Conservation (phyloP, 2,329 filamentous ascomycete species). For the Paecilomyces niveus region DNA sequence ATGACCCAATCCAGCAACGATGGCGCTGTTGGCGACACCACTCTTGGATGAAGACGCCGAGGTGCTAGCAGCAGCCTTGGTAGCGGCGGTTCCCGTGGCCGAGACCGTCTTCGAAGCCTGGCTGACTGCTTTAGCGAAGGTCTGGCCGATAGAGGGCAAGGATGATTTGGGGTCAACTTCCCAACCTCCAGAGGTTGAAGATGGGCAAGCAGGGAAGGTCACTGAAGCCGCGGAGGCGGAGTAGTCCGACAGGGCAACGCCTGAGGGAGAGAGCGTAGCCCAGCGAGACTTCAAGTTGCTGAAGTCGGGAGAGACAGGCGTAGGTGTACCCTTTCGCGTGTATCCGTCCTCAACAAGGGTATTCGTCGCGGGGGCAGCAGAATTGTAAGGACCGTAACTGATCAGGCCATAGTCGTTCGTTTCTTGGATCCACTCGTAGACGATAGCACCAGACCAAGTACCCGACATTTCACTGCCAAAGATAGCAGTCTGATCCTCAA, state of each 20-base stretch:
- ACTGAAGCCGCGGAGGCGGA: constrained; percentile 53
- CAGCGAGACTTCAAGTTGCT: constrained; percentile 68
- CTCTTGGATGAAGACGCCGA: background rate
- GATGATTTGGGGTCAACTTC: constrained; percentile 61
- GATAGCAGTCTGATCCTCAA: constrained; percentile 64
- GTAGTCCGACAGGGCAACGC: constrained; percentile 61
- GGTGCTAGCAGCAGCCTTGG: constrained; percentile 7
- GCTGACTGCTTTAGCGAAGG: constrained; percentile 6
- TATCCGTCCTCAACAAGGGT: constrained; percentile 57
- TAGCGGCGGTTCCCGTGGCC: constrained; percentile 2
- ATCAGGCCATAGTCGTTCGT: constrained; percentile 76
- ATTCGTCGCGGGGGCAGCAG: constrained; percentile 47
- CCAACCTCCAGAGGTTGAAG: constrained; percentile 64
- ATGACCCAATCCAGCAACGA: constrained; percentile 5
- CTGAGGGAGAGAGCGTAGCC: constrained; percentile 63
- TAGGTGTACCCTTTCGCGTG: constrained; percentile 65
- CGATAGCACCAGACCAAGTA: constrained; percentile 67
- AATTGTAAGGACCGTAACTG: constrained; percentile 60
- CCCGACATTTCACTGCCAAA: constrained; percentile 66
- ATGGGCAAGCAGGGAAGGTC: constrained; percentile 62
- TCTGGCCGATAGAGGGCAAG: constrained; percentile 62
- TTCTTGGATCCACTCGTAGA: constrained; percentile 89
- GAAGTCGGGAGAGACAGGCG: constrained; percentile 68
- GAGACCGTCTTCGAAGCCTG: constrained; percentile 8
- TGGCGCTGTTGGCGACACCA: constrained; percentile 4